Base-by-base conservation (phyloP, 164 flowering plant species). In the Akebia trifoliata region DNA sequence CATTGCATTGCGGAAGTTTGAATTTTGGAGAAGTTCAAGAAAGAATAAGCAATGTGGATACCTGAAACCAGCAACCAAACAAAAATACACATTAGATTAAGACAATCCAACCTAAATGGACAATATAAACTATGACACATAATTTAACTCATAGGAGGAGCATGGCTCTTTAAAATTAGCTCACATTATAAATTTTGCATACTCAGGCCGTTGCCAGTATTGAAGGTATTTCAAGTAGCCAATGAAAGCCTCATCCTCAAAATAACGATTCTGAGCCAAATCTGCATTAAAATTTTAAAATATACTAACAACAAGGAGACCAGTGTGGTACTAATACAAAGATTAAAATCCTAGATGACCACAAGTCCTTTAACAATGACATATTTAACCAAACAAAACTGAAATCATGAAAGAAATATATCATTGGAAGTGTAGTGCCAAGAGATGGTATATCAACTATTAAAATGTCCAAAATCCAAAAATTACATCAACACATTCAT, bases 231-330 rank as follows among this genome's bases (percentile, higher is more conserved):
- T 87, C 78, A 93, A 73, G 74, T 93, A 93, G 36, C 99, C 96
- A 74, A 90, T 86, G 68, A 93, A 93, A n/a, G 99, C 97, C 75
- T 93, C 99, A 74, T 93, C 97, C 72, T 93, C 99, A 69, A 93
- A 86, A 68, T 87, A 93, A 17, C 96, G 84, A 61, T 94, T 90
- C 54, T 94, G 99, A 61, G 99, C 99, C 73, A 94, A 70, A 82
- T 94, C 97, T 93, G 72, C 61, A 68, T 9, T 8, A 66, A 36
- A 65, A 22, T 44, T 24, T 31, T 8, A 42, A 49, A 43, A 55
- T 2, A 12, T 3, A 11, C 7, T 29, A 37, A 11, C 18, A 18
- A 54, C 17, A 8, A 26, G 2, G n/a, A n/a, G n/a, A n/a, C n/a
- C n/a, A n/a, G n/a, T n/a, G n/a, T n/a, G n/a, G 17, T 4, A 40